Evolutionary conservation across 495 filamentous ascomycete genomes (phyloP).

Genomic region (Neurospora hispaniola): DNA sequence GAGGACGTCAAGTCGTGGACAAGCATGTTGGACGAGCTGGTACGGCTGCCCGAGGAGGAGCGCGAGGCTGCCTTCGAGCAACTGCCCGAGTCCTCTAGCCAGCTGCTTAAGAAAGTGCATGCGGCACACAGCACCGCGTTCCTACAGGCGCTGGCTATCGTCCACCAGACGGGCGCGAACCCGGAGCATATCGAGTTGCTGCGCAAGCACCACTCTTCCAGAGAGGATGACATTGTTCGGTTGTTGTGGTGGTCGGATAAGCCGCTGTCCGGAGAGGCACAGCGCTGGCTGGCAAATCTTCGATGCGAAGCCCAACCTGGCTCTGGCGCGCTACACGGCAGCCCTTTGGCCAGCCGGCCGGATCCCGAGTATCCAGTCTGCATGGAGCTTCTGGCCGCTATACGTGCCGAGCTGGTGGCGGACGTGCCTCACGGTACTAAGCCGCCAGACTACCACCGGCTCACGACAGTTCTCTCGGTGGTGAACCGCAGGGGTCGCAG

Average conservation of each 20-base stretch:
- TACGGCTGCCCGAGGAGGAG: neutral
- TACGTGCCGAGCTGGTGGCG: constrained; percentile 25
- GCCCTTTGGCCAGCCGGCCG: constrained; percentile 15
- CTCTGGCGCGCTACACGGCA: constrained; percentile 4
- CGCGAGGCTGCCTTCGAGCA: neutral
- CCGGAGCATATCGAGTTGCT: constrained; percentile 10
- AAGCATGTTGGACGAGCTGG: neutral
- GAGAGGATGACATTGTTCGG: constrained; percentile 1
- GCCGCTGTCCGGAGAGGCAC: constrained; percentile 2
- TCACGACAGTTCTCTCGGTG: constrained; percentile 27
- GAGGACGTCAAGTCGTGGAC: constrained; percentile 7
- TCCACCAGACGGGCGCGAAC: constrained; percentile 3
- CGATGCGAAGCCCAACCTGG: constrained; percentile 1
- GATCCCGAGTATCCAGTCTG: constrained; percentile 17
- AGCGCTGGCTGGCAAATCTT: constrained; percentile 15
- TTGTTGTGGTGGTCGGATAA: constrained; percentile 7
- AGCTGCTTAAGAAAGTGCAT: neutral
- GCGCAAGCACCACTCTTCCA: constrained; percentile 5
- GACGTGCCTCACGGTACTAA: constrained; percentile 12
- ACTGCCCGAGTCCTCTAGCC: neutral
- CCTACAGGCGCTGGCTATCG: constrained; percentile 8
- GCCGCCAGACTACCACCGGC: constrained; percentile 19
- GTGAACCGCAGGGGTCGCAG: constrained; percentile 24
- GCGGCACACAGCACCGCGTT: constrained; percentile 7
- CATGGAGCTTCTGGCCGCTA: constrained; percentile 26